phyloP scores from a whole-genome alignment of 257 asterid species.

The Salvia splendens region DNA sequence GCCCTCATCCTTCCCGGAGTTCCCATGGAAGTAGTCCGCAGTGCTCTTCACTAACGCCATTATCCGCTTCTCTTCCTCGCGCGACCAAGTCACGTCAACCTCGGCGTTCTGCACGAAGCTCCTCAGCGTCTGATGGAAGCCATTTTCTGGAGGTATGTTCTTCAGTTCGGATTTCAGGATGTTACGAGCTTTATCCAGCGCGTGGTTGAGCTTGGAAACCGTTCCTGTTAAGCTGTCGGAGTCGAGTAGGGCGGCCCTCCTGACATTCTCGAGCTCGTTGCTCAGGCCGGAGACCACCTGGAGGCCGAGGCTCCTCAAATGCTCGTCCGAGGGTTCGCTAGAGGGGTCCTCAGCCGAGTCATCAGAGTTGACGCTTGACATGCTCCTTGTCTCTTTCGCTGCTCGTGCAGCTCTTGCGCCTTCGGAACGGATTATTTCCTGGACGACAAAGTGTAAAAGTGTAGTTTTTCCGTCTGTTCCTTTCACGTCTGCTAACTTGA shows the following conservation, averaged over 20 bases:
- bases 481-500: conserved; percentile 81
- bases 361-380: conserved; percentile 50
- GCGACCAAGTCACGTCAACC: conserved; percentile 57
- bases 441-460: conserved; percentile 81
- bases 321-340: conserved; percentile 52
- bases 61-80: conserved; percentile 83
- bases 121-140: conserved; percentile 57
- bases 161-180: conserved; percentile 65
- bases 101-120: conserved; percentile 70
- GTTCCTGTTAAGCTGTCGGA: conserved; percentile 61
- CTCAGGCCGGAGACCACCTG: conserved; percentile 67
- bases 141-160: conserved; percentile 50
- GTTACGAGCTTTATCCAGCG: conserved; percentile 52
- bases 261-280: conserved; percentile 74
- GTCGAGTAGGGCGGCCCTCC: conserved; percentile 66
- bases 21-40: conserved; percentile 86
- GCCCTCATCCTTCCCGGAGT: conserved; percentile 84
- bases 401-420: conserved; percentile 76
- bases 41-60: conserved; percentile 81
- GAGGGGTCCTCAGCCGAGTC: conserved; percentile 41
- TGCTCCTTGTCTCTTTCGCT: conserved; percentile 46
- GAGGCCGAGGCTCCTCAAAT: conserved; percentile 61
- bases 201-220: conserved; percentile 55
- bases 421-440: conserved; percentile 86
- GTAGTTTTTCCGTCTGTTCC: conserved; percentile 95